phyloP scores from a whole-genome alignment of 2,329 filamentous ascomycete genomes.

The Pseudogymnoascus verrucosus region DNA sequence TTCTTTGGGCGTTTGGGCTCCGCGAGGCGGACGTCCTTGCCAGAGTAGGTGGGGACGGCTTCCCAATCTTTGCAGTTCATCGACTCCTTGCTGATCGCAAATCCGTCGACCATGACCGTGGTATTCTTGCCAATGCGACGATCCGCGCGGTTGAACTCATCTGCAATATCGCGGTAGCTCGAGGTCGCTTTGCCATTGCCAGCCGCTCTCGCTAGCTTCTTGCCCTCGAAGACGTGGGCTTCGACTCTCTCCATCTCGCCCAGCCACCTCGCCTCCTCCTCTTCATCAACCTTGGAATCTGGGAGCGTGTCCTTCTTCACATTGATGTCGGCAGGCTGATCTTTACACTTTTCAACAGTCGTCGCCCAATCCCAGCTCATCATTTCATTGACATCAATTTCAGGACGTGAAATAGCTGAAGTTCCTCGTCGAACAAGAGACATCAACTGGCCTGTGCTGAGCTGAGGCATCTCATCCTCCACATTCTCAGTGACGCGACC shows the following conservation, averaged over 20 bases:
- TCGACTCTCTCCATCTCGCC: conserved; percentile 48
- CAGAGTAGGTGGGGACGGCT: conserved; percentile 48
- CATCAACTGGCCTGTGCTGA: conserved; percentile 45
- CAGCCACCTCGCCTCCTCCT: conserved; percentile 48
- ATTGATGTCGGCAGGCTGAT: conserved; percentile 37
- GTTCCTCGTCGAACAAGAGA: conserved; percentile 45
- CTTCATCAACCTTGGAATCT: conserved; percentile 30
- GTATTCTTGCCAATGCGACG: conserved; percentile 48
- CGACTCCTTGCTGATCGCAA: conserved; percentile 47
- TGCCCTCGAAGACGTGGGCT: conserved; percentile 49
- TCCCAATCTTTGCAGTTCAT: conserved; percentile 46
- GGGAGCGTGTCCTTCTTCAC: conserved; percentile 27
- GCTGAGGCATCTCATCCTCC: conserved; percentile 42
- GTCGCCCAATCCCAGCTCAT: conserved; percentile 47
- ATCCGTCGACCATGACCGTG: conserved; percentile 48
- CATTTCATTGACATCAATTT: conserved; percentile 49
- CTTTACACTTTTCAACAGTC: conserved; percentile 45
- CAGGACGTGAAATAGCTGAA: conserved; percentile 42
- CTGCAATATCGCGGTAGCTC: conserved; percentile 29
- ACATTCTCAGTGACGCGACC: conserved; percentile 12
- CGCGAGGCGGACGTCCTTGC: conserved; percentile 44
- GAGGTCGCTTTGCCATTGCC: conserved; percentile 23
- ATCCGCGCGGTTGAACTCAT: conserved; percentile 36
- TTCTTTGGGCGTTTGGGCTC: conserved; percentile 42
- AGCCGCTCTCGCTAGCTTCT: conserved; percentile 35